Evolutionary conservation across 768 basidiomycete genomes (phyloP), one percentile per base, ranked within the genome.

Genomic region (Udeniomyces megalosporus): DNA sequence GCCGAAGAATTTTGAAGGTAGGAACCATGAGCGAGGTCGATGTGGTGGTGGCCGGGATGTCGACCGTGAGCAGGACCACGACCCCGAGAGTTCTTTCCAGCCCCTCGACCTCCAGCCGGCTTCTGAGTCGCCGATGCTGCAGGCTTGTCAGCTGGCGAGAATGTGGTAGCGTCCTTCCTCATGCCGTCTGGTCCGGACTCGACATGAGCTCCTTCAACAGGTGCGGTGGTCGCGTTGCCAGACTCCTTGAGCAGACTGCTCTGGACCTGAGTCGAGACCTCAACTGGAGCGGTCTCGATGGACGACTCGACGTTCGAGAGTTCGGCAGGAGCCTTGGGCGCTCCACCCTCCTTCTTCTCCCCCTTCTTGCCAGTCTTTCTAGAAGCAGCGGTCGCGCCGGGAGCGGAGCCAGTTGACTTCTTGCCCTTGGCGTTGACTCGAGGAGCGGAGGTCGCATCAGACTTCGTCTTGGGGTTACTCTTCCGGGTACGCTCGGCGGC

Each of bases 211-310:
- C 29, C 15, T 24, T 35, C 8, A 4, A 26, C 42, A 44, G 4
- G 38, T 26, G 24, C 24, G 3, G 31, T 29, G 28, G 32, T 38
- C 29, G 32, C 48, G 10, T 50, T 46, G n/a, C 44, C 42, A 22
- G 56, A 15, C 24, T 45, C 29, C 49, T 54, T 56, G 34, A 62
- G 54, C 22, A 62, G 55, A 35, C 61, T 62, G 46, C 48, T 54
- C 47, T 62, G 54, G 35, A 62, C 61, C n/a, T 62, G 54, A 14
- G 34, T 57, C 11, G 61, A 62, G 26, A 62, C 50, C 55, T 62
- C 54, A 49, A 62, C 55, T 0, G 49, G 49, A 29, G 26, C 49
- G n/a, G 20, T 15, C 35, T 35, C 53, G 35, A 34, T 22, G 34
- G n/a, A n/a, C n/a, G n/a, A n/a, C n/a, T 26, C 42, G 26, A 20